These are phyloP conservation scores for Metschnikowia sp. DNA, from an alignment of 805 yeast species.

Conservation along the genomic window DNA sequence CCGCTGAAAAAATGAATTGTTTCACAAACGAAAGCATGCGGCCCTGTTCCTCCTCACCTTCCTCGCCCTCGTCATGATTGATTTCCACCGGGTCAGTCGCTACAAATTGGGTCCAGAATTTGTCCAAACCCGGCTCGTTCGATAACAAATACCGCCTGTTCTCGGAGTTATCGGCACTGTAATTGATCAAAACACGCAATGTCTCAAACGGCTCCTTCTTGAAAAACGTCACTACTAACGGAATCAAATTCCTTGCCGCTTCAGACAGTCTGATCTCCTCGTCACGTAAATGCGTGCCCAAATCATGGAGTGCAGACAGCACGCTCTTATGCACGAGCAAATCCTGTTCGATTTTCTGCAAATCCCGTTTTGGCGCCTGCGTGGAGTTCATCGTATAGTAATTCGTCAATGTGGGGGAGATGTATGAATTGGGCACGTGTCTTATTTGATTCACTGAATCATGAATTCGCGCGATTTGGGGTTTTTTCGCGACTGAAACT, in stretches of 20 bases:
- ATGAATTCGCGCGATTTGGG: too few species aligned
- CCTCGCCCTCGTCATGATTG: neutral
- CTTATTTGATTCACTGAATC: too few species aligned
- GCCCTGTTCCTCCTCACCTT: conserved; percentile 2
- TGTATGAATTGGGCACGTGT: too few species aligned
- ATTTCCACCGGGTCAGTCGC: neutral
- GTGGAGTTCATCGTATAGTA: too few species aligned
- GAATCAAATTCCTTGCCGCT: conserved; percentile 8
- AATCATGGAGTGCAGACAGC: conserved; percentile 2
- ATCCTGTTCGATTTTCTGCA: conserved; percentile 2
- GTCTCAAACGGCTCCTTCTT: conserved; percentile 16
- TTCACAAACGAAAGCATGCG: conserved; percentile 24
- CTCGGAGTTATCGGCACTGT: conserved; percentile 32
- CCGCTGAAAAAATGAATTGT: conserved; percentile 32
- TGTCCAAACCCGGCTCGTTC: conserved; percentile 4
- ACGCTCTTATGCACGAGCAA: neutral
- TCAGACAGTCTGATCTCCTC: conserved; percentile 16
- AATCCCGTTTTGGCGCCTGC: neutral
- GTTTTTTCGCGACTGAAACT: too few species aligned
- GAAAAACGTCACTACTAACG: conserved; percentile 7
- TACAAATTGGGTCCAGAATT: conserved; percentile 11
- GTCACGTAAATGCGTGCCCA: conserved; percentile 21
- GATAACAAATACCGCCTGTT: conserved; percentile 14
- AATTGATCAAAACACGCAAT: conserved; percentile 32
- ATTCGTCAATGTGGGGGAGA: too few species aligned